phyloP scores from a whole-genome alignment of 345 rosid species.

The Reutealis trisperma region DNA sequence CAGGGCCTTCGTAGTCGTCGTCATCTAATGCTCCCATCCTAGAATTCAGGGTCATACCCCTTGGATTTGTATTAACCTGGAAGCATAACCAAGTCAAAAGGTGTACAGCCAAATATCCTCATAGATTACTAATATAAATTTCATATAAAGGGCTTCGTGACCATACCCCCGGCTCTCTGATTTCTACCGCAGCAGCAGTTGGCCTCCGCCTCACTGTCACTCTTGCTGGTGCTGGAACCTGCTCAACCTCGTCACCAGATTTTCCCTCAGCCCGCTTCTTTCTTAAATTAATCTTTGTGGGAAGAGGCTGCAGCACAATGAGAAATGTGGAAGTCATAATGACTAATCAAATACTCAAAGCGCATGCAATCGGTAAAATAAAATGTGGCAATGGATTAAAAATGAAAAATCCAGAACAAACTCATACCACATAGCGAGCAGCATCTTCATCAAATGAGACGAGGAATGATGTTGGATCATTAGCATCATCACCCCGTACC shows the following conservation, averaged over 20 bases:
- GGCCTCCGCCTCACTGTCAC: conserved; percentile 70
- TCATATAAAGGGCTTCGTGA: conserved; percentile 5
- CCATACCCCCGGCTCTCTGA: conserved; percentile 69
- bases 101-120: not conserved
- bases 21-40: conserved; percentile 54
- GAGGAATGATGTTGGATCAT: conserved; percentile 73
- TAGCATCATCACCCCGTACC: conserved; percentile 70
- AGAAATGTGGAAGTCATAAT: conserved; percentile 4
- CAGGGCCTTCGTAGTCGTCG: conserved; percentile 54
- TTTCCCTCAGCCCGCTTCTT: conserved; percentile 94
- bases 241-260: conserved; percentile 79
- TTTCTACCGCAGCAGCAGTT: conserved; percentile 59
- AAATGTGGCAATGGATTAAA: not conserved
- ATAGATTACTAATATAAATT: not conserved
- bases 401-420: conserved; percentile 5
- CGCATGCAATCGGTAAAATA: not conserved
- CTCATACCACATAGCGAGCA: conserved; percentile 80
- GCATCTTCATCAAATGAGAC: conserved; percentile 73
- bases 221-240: conserved; percentile 77
- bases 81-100: conserved; percentile 22
- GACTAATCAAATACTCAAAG: conserved; percentile 6
- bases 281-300: conserved; percentile 75
- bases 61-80: conserved; percentile 56
- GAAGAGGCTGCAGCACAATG: conserved; percentile 68
- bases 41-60: conserved; percentile 47